These are phyloP conservation scores for Exophiala dermatitidis DNA, from an alignment of 2,329 filamentous ascomycete species.

Conservation along the genomic window DNA sequence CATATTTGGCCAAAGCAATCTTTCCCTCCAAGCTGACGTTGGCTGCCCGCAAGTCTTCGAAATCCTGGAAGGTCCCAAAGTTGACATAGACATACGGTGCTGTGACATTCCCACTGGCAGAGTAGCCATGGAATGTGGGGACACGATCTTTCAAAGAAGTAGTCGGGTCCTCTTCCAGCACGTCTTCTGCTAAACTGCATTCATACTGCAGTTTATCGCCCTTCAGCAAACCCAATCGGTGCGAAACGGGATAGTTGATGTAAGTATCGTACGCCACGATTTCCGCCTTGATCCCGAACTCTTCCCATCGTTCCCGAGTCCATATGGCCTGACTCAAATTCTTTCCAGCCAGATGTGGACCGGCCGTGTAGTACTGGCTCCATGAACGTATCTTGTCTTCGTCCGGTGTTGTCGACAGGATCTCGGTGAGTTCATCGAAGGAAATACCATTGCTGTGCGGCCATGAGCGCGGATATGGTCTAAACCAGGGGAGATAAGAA, in stretches of 20 bases:
- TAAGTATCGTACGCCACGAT: slow-evolving; percentile 69
- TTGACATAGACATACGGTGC: slow-evolving; percentile 82
- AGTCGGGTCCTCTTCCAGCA: slow-evolving; percentile 75
- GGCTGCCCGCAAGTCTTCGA: slow-evolving; percentile 67
- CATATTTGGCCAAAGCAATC: slow-evolving; percentile 81
- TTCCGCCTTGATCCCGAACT: slow-evolving; percentile 55
- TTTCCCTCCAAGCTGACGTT: slow-evolving; percentile 73
- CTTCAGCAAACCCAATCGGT: slow-evolving; percentile 60
- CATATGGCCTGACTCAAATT: slow-evolving; percentile 70
- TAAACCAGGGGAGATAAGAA: slow-evolving; percentile 37
- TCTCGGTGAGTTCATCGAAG: slow-evolving; percentile 49
- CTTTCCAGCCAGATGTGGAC: slow-evolving; percentile 67
- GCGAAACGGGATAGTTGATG: slow-evolving; percentile 67
- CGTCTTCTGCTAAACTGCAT: slow-evolving; percentile 75
- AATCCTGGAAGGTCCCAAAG: slow-evolving; percentile 81
- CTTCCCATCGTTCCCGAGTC: slow-evolving; percentile 66
- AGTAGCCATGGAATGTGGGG: slow-evolving; percentile 92
- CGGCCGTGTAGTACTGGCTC: slow-evolving; percentile 70
- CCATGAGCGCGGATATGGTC: slow-evolving; percentile 37
- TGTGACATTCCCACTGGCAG: slow-evolving; percentile 84
- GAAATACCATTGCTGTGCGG: slow-evolving; percentile 41
- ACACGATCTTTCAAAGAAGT: slow-evolving; percentile 64
- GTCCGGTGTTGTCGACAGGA: slow-evolving; percentile 49
- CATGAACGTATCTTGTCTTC: slow-evolving; percentile 57
- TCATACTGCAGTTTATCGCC: slow-evolving; percentile 60